These are phyloP conservation scores for Neofusicoccum laricinum DNA, from an alignment of 2,329 filamentous ascomycete genomes.

Conservation along the genomic window DNA sequence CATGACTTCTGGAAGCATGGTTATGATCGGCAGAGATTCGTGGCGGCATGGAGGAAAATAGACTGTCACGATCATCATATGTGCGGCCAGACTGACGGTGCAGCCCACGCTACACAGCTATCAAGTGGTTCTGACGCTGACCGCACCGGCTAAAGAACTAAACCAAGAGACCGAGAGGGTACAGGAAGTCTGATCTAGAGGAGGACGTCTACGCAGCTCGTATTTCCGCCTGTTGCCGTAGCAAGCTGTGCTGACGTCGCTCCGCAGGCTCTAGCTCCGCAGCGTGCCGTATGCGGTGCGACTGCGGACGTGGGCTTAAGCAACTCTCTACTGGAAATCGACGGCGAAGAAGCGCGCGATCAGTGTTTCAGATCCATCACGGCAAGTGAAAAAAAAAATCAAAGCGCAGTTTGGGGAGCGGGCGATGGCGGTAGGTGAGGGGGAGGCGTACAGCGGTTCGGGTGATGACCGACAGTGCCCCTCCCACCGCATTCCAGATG, in stretches of 20 bases:
- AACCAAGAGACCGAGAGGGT: not conserved
- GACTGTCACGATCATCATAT: not conserved
- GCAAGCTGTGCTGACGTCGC: constrained; percentile 14
- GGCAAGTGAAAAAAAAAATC: not conserved
- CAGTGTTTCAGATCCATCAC: not conserved
- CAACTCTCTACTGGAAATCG: not conserved
- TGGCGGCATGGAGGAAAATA: not conserved
- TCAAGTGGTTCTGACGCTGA: not conserved
- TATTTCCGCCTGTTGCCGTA: constrained; percentile 10
- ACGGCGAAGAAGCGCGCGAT: not conserved
- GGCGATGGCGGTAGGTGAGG: not conserved
- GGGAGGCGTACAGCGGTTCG: not conserved
- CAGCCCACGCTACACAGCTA: not conserved
- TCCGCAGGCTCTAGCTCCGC: constrained; percentile 8
- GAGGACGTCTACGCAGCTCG: not conserved
- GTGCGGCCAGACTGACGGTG: not conserved
- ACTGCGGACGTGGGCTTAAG: not conserved
- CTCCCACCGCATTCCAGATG: not conserved
- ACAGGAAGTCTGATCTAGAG: not conserved
- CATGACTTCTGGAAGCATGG: constrained; percentile 1
- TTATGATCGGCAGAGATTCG: not conserved
- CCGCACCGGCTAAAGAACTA: not conserved
- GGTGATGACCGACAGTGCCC: not conserved
- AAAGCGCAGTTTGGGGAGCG: not conserved
- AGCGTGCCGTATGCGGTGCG: not conserved